Conservation (phyloP, 768 basidiomycete species). For the Collybia nuda region DNA sequence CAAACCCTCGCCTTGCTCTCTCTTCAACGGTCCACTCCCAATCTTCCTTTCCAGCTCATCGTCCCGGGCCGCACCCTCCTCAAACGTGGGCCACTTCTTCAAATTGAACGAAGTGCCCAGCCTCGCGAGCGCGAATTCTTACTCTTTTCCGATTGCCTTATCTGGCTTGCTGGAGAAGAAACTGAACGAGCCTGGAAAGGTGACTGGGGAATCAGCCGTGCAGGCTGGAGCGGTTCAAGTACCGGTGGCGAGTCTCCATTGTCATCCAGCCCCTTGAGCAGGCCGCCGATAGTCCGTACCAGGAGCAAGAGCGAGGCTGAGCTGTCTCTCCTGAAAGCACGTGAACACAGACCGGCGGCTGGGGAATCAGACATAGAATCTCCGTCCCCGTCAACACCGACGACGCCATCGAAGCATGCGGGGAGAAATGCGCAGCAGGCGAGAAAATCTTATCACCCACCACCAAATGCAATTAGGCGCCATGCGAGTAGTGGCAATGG, state of each 20-base stretch:
- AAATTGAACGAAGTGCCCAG: conserved; percentile 50
- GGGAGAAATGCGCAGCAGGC: conserved; percentile 9
- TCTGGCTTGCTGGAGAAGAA: conserved; percentile 70
- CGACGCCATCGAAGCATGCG: conserved; percentile 12
- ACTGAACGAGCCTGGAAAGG: conserved; percentile 32
- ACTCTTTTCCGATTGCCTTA: conserved; percentile 77
- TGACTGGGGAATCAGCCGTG: conserved; percentile 29
- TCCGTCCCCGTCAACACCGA: conserved; percentile 15
- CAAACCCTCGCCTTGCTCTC: conserved; percentile 75
- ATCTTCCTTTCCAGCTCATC: conserved; percentile 78
- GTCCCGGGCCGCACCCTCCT: conserved; percentile 79
- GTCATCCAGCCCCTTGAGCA: conserved; percentile 8
- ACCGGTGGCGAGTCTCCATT: conserved; percentile 13
- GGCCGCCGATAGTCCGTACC: conserved; percentile 38
- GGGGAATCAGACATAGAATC: conserved; percentile 5
- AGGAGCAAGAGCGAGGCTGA: conserved; percentile 67
- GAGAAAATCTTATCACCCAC: conserved; percentile 24
- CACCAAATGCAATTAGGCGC: conserved; percentile 29
- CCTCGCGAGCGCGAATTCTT: conserved; percentile 69
- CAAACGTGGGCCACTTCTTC: conserved; percentile 62
- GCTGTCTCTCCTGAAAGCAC: conserved; percentile 26
- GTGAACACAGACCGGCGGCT: neutral
- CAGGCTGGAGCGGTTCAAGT: conserved; percentile 18
- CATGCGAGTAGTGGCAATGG: conserved; percentile 37
- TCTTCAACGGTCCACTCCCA: conserved; percentile 74